phyloP scores from a whole-genome alignment of 2,329 filamentous ascomycete genomes.

The Ceratocystis huliohia region DNA sequence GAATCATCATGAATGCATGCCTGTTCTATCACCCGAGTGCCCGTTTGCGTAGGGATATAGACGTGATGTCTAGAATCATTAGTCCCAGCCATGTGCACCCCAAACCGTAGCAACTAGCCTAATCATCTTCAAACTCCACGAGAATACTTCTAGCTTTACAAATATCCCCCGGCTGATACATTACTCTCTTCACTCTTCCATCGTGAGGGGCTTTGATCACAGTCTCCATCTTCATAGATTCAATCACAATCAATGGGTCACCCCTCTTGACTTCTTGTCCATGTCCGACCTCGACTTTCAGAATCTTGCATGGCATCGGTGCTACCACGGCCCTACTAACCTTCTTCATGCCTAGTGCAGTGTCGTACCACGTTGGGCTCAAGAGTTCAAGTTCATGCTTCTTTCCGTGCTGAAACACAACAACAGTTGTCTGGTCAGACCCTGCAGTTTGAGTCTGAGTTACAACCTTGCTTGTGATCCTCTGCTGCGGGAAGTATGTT shows the following conservation, averaged over 20 bases:
- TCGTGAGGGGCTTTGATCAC: conserved; percentile 66
- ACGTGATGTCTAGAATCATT: no score
- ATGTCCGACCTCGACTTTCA: conserved; percentile 75
- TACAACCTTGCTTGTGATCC: conserved; percentile 69
- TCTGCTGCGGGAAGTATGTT: conserved; percentile 69
- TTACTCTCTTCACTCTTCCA: conserved; percentile 57
- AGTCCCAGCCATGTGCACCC: no score
- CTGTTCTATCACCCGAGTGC: no score
- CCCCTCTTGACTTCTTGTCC: conserved; percentile 77
- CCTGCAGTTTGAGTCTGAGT: conserved; percentile 28
- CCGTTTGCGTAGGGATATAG: no score
- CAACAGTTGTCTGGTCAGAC: conserved; percentile 32
- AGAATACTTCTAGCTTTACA: conserved; percentile 65
- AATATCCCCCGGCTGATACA: conserved; percentile 64
- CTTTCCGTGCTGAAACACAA: conserved; percentile 60
- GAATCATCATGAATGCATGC: no score
- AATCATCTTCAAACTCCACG: conserved; percentile 55
- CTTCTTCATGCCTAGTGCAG: conserved; percentile 74
- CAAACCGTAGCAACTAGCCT: not conserved
- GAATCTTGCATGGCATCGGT: conserved; percentile 94
- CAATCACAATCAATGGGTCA: conserved; percentile 75
- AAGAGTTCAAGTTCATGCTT: conserved; percentile 47
- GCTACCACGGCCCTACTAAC: conserved; percentile 70
- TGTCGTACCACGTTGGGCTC: conserved; percentile 68
- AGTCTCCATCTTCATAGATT: conserved; percentile 86